A percentile compares a stretch with the other conserved stretches of the same genome.
phyloP scores from a whole-genome alignment of 345 rosid genomes.

The Boechera stricta region DNA sequence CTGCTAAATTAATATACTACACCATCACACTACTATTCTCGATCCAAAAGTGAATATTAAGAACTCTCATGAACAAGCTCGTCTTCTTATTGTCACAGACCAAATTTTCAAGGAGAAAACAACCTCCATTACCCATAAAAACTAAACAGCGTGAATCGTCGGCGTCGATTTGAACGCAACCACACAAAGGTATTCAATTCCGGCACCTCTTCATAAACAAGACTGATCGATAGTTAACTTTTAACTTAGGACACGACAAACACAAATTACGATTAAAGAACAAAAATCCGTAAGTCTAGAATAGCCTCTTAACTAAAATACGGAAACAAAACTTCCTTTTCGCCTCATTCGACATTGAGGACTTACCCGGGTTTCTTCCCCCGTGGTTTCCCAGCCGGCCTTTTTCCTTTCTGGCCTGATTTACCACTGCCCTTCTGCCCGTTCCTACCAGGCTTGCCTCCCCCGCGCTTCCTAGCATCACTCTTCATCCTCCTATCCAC shows the following conservation, averaged over 20 bases:
- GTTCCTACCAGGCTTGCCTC: conserved; percentile 59
- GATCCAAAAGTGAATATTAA: neutral
- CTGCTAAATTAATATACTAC: no score
- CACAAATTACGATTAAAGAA: neutral
- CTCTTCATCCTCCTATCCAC: conserved; percentile 91
- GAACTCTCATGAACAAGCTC: neutral
- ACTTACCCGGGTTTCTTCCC: conserved; percentile 44
- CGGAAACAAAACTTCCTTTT: conserved; percentile 19
- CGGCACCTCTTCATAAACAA: neutral
- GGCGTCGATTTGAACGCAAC: neutral
- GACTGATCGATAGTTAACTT: conserved; percentile 8
- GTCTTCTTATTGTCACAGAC: neutral
- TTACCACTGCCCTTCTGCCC: conserved; percentile 59
- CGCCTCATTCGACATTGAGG: conserved; percentile 2
- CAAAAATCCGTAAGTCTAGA: neutral
- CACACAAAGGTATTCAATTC: neutral
- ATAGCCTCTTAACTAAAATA: conserved; percentile 6
- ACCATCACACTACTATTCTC: neutral
- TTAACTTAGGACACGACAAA: conserved; percentile 5
- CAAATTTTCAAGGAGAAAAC: neutral
- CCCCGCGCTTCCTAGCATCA: conserved; percentile 64
- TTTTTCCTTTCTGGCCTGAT: conserved; percentile 52
- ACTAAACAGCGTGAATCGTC: neutral
- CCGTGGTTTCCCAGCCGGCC: conserved; percentile 45
- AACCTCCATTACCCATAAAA: neutral